These are phyloP conservation scores for Phylloporus sp. DNA, from an alignment of 768 basidiomycete genomes.

Conservation along the genomic window DNA sequence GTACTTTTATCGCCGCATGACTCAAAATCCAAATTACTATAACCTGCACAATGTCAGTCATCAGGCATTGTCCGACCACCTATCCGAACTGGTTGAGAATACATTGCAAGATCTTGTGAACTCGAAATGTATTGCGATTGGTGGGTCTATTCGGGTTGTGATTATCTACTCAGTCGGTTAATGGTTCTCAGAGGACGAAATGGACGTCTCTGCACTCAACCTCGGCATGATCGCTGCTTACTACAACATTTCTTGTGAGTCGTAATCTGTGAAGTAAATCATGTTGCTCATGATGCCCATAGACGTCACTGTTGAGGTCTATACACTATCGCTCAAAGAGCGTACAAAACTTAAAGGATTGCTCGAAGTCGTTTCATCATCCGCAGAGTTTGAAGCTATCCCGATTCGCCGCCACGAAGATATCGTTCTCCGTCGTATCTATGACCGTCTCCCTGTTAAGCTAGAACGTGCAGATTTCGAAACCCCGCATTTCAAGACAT, in stretches of 20 bases:
- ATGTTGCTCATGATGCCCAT: constrained; percentile 5
- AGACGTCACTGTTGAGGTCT: constrained; percentile 97
- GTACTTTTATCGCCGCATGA: constrained; percentile 96
- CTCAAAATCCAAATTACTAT: constrained; percentile 95
- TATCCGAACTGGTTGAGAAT: constrained; percentile 93
- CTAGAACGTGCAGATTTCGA: constrained; percentile 81
- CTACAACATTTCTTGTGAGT: constrained; percentile 88
- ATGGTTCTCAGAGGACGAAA: constrained; percentile 66
- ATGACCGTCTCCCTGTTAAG: constrained; percentile 96
- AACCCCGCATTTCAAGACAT: constrained; percentile 96
- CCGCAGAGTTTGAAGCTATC: constrained; percentile 92
- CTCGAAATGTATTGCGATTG: constrained; percentile 93
- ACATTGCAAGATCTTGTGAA: constrained; percentile 88
- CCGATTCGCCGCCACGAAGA: constrained; percentile 97
- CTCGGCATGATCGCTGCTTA: constrained; percentile 98
- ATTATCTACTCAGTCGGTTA: not conserved
- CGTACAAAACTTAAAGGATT: constrained; percentile 95
- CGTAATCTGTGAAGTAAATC: not conserved
- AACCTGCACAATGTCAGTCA: constrained; percentile 94
- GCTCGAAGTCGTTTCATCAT: constrained; percentile 94
- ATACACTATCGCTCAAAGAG: constrained; percentile 91
- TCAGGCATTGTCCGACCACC: constrained; percentile 90
- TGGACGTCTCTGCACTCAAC: constrained; percentile 89
- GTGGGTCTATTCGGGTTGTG: constrained; percentile 34
- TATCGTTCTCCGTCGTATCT: constrained; percentile 76